Percentiles rank a stretch among this genome's conserved stretches.
Evolutionary conservation across 192 early-diverging fungal genomes (phyloP).

Genomic region (Phlyctochytrium planicorne): DNA sequence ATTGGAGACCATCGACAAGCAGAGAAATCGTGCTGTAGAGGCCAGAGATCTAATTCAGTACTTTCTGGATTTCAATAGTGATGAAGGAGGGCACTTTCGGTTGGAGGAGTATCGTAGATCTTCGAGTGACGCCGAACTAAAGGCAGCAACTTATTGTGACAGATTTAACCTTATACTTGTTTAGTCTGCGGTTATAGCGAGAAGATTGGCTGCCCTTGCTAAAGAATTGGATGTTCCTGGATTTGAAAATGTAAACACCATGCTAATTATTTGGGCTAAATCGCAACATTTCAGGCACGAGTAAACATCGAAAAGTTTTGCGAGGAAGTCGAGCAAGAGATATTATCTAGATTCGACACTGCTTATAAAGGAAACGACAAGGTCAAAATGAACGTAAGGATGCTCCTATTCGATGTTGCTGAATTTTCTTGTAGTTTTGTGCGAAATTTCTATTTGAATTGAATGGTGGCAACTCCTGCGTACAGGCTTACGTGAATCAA

Average conservation of each 20-base stretch:
- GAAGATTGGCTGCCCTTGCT: conserved; percentile 79
- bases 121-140: conserved; percentile 83
- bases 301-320: conserved; percentile 88
- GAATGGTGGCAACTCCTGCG: conserved; percentile 92
- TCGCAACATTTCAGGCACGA: conserved; percentile 54
- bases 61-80: conserved; percentile 85
- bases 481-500: conserved; percentile 95
- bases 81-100: conserved; percentile 57
- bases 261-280: conserved; percentile 1
- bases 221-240: conserved; percentile 77
- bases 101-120: conserved; percentile 73
- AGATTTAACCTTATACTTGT: too few species aligned
- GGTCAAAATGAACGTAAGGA: conserved; percentile 70
- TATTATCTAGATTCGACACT: conserved; percentile 84
- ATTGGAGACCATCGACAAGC: conserved; percentile 93
- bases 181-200: conserved; percentile 80
- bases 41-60: conserved; percentile 90
- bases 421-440: too few species aligned
- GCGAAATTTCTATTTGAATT: conserved; percentile 89
- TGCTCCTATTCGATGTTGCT: too few species aligned
- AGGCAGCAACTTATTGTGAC: too few species aligned
- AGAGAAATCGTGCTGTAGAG: conserved; percentile 81
- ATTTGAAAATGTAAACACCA: conserved; percentile 45
- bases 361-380: conserved; percentile 78
- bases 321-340: conserved; percentile 86